These are phyloP conservation scores for Melastoma malabathricum DNA, from an alignment of 345 rosid species.

Conservation along the genomic window DNA sequence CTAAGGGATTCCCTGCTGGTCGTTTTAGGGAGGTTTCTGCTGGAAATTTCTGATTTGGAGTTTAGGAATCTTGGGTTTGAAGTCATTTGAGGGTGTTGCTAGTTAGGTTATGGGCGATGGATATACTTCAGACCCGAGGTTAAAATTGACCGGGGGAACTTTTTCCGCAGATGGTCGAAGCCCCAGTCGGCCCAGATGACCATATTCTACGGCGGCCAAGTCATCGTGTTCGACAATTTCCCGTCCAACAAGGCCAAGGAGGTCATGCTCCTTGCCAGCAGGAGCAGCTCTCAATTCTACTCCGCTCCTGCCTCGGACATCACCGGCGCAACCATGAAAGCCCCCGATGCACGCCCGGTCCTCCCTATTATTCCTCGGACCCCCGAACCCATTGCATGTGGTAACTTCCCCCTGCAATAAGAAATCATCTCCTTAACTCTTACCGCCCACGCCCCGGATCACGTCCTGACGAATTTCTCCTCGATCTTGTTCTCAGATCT, in stretches of 20 bases:
- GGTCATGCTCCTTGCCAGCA: slow-evolving; percentile 50
- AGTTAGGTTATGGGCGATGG: too few relatives aligned
- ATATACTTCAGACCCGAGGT: too few relatives aligned
- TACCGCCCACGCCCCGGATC: background rate
- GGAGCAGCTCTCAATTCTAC: slow-evolving; percentile 24
- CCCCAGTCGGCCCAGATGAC: slow-evolving; percentile 55
- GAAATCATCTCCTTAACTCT: background rate
- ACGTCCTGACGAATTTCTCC: background rate
- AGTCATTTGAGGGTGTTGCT: too few relatives aligned
- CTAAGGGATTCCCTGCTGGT: too few relatives aligned
- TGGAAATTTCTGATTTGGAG: too few relatives aligned
- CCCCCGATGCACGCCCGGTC: background rate
- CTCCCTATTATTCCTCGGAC: too few relatives aligned
- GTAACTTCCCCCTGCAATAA: slow-evolving; percentile 19
- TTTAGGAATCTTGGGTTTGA: too few relatives aligned
- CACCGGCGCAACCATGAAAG: slow-evolving; percentile 3
- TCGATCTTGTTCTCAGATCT: slow-evolving; percentile 35
- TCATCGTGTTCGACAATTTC: slow-evolving; percentile 57
- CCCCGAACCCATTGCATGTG: slow-evolving; percentile 24
- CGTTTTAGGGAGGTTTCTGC: too few relatives aligned
- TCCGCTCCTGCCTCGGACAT: slow-evolving; percentile 10
- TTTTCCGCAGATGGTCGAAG: slow-evolving; percentile 5
- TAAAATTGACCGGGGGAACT: too few relatives aligned
- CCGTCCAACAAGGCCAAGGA: slow-evolving; percentile 74
- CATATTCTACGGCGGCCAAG: slow-evolving; percentile 73